Percentiles rank a stretch among this genome's conserved stretches.
phyloP scores from a whole-genome alignment of 495 filamentous ascomycete genomes.

The Penicillium soppii region DNA sequence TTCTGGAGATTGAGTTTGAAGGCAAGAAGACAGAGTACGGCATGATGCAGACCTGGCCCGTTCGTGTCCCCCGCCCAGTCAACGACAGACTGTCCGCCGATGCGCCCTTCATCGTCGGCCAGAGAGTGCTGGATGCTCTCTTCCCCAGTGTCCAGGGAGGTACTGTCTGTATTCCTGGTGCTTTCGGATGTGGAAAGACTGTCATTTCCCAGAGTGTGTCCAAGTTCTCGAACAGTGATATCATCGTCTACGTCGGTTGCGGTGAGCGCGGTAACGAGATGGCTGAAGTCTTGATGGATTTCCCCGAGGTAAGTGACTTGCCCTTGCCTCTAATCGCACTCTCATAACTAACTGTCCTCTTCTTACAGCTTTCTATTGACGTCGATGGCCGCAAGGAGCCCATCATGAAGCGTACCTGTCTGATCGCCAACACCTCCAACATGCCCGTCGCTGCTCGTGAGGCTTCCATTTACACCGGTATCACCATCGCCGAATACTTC shows the following conservation, averaged over 20 bases:
- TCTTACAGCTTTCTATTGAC: slow-evolving; percentile 73
- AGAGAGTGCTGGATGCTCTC: slow-evolving; percentile 94
- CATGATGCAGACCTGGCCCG: slow-evolving; percentile 99
- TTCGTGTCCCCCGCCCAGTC: slow-evolving; percentile 88
- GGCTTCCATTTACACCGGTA: slow-evolving; percentile 98
- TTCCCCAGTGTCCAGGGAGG: slow-evolving; percentile 97
- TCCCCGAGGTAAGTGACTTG: slow-evolving; percentile 66
- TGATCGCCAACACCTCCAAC: slow-evolving; percentile 99
- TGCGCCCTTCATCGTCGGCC: slow-evolving; percentile 90
- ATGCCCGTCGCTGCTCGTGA: slow-evolving; percentile 99
- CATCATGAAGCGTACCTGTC: slow-evolving; percentile 99
- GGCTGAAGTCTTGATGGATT: slow-evolving; percentile 99
- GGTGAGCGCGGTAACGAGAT: slow-evolving; percentile 99
- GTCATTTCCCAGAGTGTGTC: slow-evolving; percentile 98
- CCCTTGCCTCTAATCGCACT: not conserved
- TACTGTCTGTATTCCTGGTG: slow-evolving; percentile 96
- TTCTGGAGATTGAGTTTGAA: slow-evolving; percentile 95
- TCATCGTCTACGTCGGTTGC: slow-evolving; percentile 98
- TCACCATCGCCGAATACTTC: slow-evolving; percentile 98
- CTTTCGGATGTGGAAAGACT: slow-evolving; percentile 99
- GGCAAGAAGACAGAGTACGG: slow-evolving; percentile 86
- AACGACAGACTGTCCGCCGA: slow-evolving; percentile 87
- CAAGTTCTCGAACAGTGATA: slow-evolving; percentile 99
- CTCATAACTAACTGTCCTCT: not conserved
- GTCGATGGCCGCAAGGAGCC: slow-evolving; percentile 91